phyloP scores from a whole-genome alignment of 495 filamentous ascomycete species.

The Thermochaetoides thermophila region DNA sequence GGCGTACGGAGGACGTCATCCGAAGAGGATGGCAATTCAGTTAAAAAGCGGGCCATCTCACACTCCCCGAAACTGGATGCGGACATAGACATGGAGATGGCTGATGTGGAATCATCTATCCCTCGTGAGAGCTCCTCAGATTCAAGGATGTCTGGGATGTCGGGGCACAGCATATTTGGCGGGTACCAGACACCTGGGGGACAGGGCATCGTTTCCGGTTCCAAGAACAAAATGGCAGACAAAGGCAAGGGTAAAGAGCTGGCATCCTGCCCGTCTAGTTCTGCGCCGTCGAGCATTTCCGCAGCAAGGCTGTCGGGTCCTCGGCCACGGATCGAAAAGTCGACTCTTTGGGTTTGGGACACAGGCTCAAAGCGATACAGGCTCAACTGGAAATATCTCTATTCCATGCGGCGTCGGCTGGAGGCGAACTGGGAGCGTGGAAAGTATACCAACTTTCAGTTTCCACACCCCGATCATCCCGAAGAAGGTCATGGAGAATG shows the following conservation, averaged over 20 bases:
- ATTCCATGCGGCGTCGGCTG: conserved; percentile 68
- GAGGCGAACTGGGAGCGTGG: conserved; percentile 87
- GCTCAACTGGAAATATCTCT: conserved; percentile 75
- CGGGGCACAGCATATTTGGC: conserved; percentile 27
- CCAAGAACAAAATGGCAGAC: conserved; percentile 7
- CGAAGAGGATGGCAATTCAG: conserved; percentile 25
- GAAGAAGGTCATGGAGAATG: conserved; percentile 83
- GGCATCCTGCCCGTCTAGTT: background rate
- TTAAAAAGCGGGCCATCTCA: conserved; percentile 34
- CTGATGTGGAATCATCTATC: conserved; percentile 21
- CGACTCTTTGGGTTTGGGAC: conserved; percentile 30
- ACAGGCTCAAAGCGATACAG: conserved; percentile 30
- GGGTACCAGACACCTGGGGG: conserved; percentile 7
- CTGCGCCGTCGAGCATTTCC: background rate
- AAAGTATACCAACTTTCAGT: conserved; percentile 69
- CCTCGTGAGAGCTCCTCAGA: too few relatives aligned
- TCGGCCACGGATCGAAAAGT: conserved; percentile 17
- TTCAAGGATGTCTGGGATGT: too few relatives aligned
- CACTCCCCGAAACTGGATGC: conserved; percentile 16
- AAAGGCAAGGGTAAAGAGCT: conserved; percentile 22
- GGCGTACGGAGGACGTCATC: conserved; percentile 18
- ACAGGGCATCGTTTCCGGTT: conserved; percentile 5
- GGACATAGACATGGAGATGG: conserved; percentile 34
- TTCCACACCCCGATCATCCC: conserved; percentile 67
- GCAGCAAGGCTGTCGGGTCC: conserved; percentile 1